Base-by-base conservation (phyloP, 192 early-diverging fungal genomes). In the Coemansia sp. region DNA sequence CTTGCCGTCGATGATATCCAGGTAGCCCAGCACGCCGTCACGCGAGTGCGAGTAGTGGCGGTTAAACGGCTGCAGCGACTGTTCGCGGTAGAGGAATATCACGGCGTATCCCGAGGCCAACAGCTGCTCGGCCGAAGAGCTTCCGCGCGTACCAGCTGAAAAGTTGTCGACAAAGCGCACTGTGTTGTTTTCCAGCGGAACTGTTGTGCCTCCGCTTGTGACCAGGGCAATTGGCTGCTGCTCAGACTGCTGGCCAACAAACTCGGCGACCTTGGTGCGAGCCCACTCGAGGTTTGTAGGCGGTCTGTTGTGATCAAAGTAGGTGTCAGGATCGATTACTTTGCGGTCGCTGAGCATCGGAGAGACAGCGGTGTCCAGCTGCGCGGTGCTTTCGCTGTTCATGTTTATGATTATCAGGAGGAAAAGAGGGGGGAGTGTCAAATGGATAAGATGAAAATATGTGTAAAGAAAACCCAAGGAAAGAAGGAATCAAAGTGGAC, bases 91-190 rank as follows among this genome's bases (percentile, higher is more conserved):
- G 83, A 98, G 85, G 56, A 98, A 98, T 33, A 99, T 92, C 9
- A 97, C 95, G 0, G 94, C 95, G 71, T 99, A 99, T 2, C 94
- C 95, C 4, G 81, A 70, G 32, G 91, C 83, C 48, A 93, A 61
- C 85, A 91, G 91, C 86, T 94, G 91, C 74, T 99, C 97, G n/a
- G 96, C 94, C 20, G 95, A 97, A 5, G 89, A 87, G 5, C 96
- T 90, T 23, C 97, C 97, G 52, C 97, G 90, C 11, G 92, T 98
- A 14, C 97, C 97, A 5, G 91, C 94, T 49, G 90, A 92, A 70
- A 99, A 99, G 75, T 99, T 99, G 83, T 99, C 97, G 59, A 99
- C 89, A 79, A 99, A 99, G 38, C 97, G 90, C 49, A 99, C 97
- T 4, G 96, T 99, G 71, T 97, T 88, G 64, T 89, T 89, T 69